Evolutionary conservation across 2,329 filamentous ascomycete species (phyloP), one percentile per base, ranked within the genome.

Genomic region (Botrytis tulipae): DNA sequence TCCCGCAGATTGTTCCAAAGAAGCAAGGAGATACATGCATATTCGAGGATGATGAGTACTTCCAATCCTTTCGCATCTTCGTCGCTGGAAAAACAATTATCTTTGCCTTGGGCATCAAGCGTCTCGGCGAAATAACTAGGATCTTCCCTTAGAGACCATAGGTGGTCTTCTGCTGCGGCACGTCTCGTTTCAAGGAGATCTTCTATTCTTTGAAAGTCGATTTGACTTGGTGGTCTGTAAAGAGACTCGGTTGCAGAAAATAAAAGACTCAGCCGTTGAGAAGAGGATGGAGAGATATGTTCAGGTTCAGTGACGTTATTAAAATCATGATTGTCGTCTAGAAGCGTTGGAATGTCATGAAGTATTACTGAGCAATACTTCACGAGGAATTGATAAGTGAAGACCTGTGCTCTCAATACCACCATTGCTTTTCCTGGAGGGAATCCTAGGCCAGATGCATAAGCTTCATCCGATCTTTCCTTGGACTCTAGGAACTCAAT

Each of bases 131-230:
- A 48, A n/a, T 66, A 48, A 14, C 42, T 48, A 6, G 62, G 62
- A 46, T 66, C 62, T 66, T 48, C 62, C 46, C 62, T 65, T 5
- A 65, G 18, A 6, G 62, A 46, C 62, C 62, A 66, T 25, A 66
- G 32, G 29, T 66, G 42, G 7, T 66, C 62, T 25, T 66, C 29
- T 32, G 62, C 62, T 22, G 62, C 62, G 20, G 42, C 42, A 4
- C 22, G 20, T 32, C 29, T n/a, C 6, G 42, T 44, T 35, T 66
- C 44, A 8, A 66, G 42, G 22, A 66, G 42, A 12, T 29, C 42
- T 48, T 66, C 62, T 2, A 66, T 66, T 35, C n/a, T 66, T 25
- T 66, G n/a, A 14, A 66, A 66, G n/a, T 66, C 29, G 2, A 66
- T 25, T 2, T 10, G 62, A 48, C 42, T 44, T 0, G 62, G 62